These are phyloP conservation scores for Penicillium sp. DNA, from an alignment of 2,329 filamentous ascomycete genomes.

Conservation along the genomic window DNA sequence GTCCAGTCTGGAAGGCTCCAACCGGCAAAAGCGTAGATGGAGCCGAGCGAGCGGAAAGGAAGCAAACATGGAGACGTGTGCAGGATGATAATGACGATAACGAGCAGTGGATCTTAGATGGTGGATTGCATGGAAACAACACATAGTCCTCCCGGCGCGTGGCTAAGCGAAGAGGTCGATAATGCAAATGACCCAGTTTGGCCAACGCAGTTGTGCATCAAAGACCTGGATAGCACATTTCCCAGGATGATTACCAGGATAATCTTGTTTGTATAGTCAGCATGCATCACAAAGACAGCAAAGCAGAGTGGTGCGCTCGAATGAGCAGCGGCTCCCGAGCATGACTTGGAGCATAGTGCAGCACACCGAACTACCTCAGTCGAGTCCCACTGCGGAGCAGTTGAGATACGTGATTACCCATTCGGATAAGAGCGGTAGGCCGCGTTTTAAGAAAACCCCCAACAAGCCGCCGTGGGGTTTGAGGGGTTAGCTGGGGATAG, in stretches of 20 bases:
- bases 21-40: constrained; percentile 26
- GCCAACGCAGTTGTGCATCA: background rate
- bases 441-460: background rate
- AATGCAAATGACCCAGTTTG: background rate
- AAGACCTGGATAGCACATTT: background rate
- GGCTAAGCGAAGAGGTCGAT: background rate
- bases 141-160: constrained; percentile 1
- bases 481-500: background rate
- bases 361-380: background rate
- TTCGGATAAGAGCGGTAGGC: constrained; percentile 10
- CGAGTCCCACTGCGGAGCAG: background rate
- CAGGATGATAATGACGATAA: constrained; percentile 49
- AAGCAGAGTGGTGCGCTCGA: background rate
- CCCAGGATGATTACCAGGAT: background rate
- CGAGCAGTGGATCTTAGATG: constrained; percentile 49
- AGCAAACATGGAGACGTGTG: constrained; percentile 47
- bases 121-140: constrained; percentile 40
- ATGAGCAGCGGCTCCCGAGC: background rate
- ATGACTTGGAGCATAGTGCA: background rate
- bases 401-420: background rate
- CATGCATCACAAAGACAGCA: background rate
- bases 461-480: background rate
- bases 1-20: constrained; percentile 45
- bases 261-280: background rate
- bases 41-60: constrained; percentile 30